Base-by-base conservation (phyloP, 2,329 filamentous ascomycete genomes). In the Ophiostoma ips region DNA sequence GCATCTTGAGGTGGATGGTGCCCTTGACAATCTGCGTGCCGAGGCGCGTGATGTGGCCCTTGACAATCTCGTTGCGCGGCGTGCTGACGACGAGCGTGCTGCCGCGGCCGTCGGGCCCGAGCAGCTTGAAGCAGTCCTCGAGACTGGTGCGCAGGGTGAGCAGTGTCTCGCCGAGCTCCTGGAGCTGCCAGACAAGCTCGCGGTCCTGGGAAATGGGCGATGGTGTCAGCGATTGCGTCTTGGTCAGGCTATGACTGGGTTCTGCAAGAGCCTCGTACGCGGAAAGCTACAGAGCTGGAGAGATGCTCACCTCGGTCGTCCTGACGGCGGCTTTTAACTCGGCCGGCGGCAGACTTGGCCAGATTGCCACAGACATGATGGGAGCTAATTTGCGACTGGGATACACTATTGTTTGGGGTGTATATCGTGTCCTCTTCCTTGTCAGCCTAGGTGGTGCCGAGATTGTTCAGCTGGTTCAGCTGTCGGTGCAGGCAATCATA, bases 11-110 rank as follows among this genome's bases (percentile, higher is more conserved):
- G 61, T 85, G 79, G 54, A 94, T 75, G 54, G 84, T 83, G 57
- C 88, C 90, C 64, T 94, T 95, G 55, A 94, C 83, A 55, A 98
- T 83, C 48, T 84, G 80, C n/a, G 87, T 87, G 36, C 92, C 92
- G 34, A 94, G 79, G 49, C 92, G 79, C 1, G 90, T 96, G 53
- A 96, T 79, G 59, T 87, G 86, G 16, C 92, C 92, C 65, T 98
- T 98, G 55, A 96, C 81, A 57, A 77, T 80, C 68, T 98, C 92
- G 50, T 87, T 90, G 50, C 89, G 79, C 50, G 84, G 76, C 13
- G 89, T 94, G 54, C 85, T 92, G 57, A 98, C 75, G 30, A 92
- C 89, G 28, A 98, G 77, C 1, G 90, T 98, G 58, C 83, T 89
- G 9, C 40, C 40, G 15, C 40, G 40, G 24, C 40, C 40, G 5